Conservation (phyloP, 2,329 filamentous ascomycete species). For the Botrytis paeoniae region DNA sequence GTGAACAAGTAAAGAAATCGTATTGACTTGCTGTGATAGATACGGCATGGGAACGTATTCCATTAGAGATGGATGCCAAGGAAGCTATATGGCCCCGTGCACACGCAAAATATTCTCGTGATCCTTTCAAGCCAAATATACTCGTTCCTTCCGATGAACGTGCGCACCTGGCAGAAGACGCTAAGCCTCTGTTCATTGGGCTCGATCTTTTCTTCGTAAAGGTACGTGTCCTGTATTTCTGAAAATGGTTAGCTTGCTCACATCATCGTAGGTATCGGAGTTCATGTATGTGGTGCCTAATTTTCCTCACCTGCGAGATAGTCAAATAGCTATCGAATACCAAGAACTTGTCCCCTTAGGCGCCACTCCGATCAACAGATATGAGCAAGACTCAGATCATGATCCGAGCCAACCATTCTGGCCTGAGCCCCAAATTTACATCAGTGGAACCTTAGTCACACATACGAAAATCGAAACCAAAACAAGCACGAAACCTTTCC, state of each 20-base stretch:
- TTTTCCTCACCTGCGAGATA: slow-evolving; percentile 55
- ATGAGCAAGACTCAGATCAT: slow-evolving; percentile 56
- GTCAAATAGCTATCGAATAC: slow-evolving; percentile 57
- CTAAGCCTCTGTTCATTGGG: slow-evolving; percentile 35
- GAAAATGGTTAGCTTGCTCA: slow-evolving; percentile 15
- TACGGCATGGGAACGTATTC: slow-evolving; percentile 56
- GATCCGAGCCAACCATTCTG: slow-evolving; percentile 52
- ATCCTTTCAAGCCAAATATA: background rate
- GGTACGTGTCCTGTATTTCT: slow-evolving; percentile 40
- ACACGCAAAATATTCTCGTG: slow-evolving; percentile 50
- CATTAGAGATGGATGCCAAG: slow-evolving; percentile 55
- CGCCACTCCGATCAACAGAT: slow-evolving; percentile 43
- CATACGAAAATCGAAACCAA: slow-evolving; percentile 45
- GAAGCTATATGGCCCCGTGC: slow-evolving; percentile 58
- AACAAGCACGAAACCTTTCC: slow-evolving; percentile 48
- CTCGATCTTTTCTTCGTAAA: slow-evolving; percentile 67
- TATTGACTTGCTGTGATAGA: slow-evolving; percentile 42
- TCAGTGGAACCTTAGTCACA: slow-evolving; percentile 52
- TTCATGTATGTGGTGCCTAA: slow-evolving; percentile 57
- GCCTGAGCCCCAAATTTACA: slow-evolving; percentile 56
- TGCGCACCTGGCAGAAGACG: background rate
- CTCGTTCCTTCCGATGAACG: background rate
- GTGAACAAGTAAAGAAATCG: background rate
- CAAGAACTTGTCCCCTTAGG: slow-evolving; percentile 43
- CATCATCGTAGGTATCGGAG: slow-evolving; percentile 52